These are phyloP conservation scores for Aphanoascus verrucosus DNA, from an alignment of 2,329 filamentous ascomycete genomes.

Conservation along the genomic window DNA sequence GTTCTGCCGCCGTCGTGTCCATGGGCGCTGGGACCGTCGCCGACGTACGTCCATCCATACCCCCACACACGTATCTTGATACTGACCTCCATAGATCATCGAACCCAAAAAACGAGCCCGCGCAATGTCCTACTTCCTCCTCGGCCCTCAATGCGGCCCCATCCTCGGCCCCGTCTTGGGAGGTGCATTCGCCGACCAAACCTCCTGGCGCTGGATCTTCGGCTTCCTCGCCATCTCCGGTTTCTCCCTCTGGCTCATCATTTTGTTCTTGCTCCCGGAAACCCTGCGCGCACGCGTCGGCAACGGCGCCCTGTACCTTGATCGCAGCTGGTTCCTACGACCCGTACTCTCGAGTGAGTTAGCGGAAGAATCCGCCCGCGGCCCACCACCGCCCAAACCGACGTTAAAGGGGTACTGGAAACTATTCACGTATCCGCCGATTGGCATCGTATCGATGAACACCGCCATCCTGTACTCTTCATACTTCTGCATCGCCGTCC, in stretches of 20 bases:
- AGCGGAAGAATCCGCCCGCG: neutral
- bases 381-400: neutral
- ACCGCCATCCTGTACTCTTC: neutral
- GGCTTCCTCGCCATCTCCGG: constrained; percentile 4
- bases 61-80: neutral
- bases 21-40: constrained; percentile 4
- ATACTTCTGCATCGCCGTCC: constrained; percentile 4
- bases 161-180: constrained; percentile 25
- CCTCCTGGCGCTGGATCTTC: constrained; percentile 22
- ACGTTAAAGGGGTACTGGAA: neutral
- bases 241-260: neutral
- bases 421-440: neutral
- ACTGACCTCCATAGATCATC: neutral
- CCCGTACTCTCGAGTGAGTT: neutral
- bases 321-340: neutral
- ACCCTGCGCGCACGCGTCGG: constrained; percentile 3
- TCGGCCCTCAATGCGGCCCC: constrained; percentile 27
- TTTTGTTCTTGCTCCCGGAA: neutral
- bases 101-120: neutral
- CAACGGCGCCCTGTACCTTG: neutral
- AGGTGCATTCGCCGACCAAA: constrained; percentile 16
- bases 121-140: constrained; percentile 2
- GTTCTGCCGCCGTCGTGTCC: neutral
- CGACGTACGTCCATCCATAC: neutral
- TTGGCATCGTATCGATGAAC: neutral